phyloP scores from a whole-genome alignment of 208 protist genomes.

The Trichomonas tenax region DNA sequence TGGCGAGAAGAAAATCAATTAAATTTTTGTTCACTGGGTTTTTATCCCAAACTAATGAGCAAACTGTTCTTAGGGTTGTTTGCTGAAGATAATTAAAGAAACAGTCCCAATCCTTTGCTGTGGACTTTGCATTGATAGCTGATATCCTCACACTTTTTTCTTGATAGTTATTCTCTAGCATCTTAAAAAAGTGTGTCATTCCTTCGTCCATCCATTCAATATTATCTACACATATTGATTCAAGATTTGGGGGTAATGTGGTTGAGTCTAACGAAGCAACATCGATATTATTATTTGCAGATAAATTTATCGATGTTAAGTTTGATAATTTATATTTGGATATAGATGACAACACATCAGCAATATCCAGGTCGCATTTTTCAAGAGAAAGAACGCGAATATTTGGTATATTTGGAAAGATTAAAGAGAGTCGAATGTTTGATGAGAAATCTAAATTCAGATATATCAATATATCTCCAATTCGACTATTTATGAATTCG shows the following conservation, averaged over 20 bases:
- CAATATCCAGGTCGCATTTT: background rate
- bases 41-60: background rate
- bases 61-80: background rate
- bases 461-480: background rate
- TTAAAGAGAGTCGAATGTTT: background rate
- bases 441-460: background rate
- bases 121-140: background rate
- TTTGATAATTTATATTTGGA: background rate
- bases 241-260: background rate
- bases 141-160: background rate
- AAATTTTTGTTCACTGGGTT: background rate
- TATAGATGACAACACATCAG: background rate
- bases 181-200: background rate
- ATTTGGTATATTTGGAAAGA: background rate
- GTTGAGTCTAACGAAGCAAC: background rate
- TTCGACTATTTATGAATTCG: background rate
- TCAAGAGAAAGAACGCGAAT: background rate
- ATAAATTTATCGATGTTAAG: background rate
- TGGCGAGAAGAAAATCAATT: background rate
- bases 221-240: background rate
- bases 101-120: background rate
- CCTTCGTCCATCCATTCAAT: background rate
- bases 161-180: background rate
- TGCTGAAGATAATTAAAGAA: background rate
- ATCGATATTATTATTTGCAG: background rate